Evolutionary conservation across 805 yeast species (phyloP), one percentile per base, ranked within the genome.

Genomic region (Starmerella sp.): DNA sequence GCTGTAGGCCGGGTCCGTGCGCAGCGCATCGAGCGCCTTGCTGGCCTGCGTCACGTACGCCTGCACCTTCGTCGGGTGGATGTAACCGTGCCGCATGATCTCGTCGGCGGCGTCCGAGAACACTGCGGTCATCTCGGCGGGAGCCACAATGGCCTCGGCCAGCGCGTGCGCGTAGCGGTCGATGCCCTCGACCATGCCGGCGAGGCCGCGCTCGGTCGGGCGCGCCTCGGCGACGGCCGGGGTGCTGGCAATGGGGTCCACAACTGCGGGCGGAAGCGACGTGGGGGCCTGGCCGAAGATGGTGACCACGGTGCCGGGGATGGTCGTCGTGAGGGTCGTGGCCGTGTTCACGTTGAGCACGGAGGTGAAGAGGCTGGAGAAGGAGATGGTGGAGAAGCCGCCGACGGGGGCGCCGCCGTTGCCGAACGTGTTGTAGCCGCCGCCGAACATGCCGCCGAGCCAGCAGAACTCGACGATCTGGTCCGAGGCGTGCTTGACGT

Each of bases 91-190:
- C 41, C 53, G 37, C 55, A 49, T 28, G 48, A 58, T 47, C 29
- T 52, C 59, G 6, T 48, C 44, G 36, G 48, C 54, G 22, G 59
- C 61, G 15, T 34, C 41, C 13, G 52, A 45, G 22, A 55, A 44
- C 43, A 51, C 10, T 4, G 43, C 45, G 17, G 60, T 57, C 60
- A 57, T 57, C 46, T 50, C 45, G 4, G 42, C 45, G 14, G 60
- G 60, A 28, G 60, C 58, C 38, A 57, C 35, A n/a, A 57, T 38
- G n/a, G 60, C 60, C 36, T 57, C 54, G 34, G 60, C 60, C 11
- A 57, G 43, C 13, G 48, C 58, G 53, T 57, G 60, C 11, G 60
- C 60, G 30, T 49, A 57, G n/a, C 32, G 9, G 48, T 54, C 51
- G 13, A 57, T 4, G 13, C 48, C 49, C 43, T 51, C 50, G 30